Evolutionary conservation across 148 eudicot species (phyloP).

Genomic region (Diospyros kaki): DNA sequence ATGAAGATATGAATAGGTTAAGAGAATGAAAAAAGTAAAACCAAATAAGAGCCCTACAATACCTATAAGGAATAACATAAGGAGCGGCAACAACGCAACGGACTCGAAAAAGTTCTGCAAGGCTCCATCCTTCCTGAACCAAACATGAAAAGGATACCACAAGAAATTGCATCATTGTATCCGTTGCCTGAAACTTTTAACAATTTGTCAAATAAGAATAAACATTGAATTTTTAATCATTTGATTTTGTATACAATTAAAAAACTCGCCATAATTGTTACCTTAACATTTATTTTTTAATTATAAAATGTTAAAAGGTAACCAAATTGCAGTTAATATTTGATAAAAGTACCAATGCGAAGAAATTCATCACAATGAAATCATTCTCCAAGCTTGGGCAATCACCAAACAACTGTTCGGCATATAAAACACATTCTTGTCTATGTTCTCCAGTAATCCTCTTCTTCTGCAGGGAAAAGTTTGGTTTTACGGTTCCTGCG

Average conservation of each 20-base stretch:
- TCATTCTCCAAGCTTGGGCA: slow-evolving; percentile 46
- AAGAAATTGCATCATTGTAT: not conserved
- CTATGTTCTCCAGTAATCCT: slow-evolving; percentile 52
- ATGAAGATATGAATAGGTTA: not conserved
- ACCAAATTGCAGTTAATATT: not conserved
- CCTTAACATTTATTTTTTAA: not conserved
- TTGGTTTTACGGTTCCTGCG: slow-evolving; percentile 29
- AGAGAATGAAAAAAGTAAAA: not conserved
- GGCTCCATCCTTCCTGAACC: slow-evolving; percentile 96
- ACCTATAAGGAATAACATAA: slow-evolving; percentile 83
- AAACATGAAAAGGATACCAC: slow-evolving; percentile 5
- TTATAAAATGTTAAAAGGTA: not conserved
- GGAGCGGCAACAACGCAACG: slow-evolving; percentile 88
- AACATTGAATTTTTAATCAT: not conserved
- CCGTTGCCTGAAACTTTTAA: not conserved
- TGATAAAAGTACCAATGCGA: slow-evolving; percentile 60
- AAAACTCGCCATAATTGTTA: no score
- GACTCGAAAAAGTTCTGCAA: slow-evolving; percentile 74
- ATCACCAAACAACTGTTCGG: slow-evolving; percentile 69
- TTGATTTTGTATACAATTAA: not conserved
- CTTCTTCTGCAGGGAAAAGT: slow-evolving; percentile 53
- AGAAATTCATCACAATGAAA: slow-evolving; percentile 79
- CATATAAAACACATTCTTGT: slow-evolving; percentile 48
- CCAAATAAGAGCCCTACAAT: not conserved
- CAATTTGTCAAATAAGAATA: not conserved